These are phyloP conservation scores for Calocera viscosa DNA, from an alignment of 768 basidiomycete genomes.

Conservation along the genomic window DNA sequence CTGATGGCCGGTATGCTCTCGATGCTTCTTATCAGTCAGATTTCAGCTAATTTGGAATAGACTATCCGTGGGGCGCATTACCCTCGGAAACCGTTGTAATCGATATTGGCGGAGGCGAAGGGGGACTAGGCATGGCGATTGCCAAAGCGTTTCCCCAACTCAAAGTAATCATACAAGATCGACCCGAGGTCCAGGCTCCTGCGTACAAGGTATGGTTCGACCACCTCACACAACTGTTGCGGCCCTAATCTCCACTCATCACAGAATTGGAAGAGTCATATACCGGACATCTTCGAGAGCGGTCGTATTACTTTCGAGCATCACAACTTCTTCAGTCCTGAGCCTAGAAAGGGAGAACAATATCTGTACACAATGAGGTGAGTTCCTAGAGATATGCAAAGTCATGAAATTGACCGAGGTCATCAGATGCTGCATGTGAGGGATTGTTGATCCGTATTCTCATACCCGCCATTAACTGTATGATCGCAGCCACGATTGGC, in stretches of 20 bases:
- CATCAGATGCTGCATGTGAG: not conserved
- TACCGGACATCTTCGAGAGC: not conserved
- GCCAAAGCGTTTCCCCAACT: conserved; percentile 28
- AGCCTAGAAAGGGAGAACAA: not conserved
- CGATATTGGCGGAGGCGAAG: conserved; percentile 34
- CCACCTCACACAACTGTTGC: too few relatives aligned
- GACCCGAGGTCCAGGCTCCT: conserved; percentile 12
- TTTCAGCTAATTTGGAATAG: not conserved
- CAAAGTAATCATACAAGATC: conserved; percentile 29
- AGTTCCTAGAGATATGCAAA: not conserved
- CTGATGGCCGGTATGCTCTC: not conserved
- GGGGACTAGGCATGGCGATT: conserved; percentile 29
- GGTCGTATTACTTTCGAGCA: not conserved
- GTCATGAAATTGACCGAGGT: conserved; percentile 29
- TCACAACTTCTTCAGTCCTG: conserved; percentile 1
- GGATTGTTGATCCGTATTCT: not conserved
- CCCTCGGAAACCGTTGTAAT: conserved; percentile 25
- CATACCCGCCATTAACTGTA: not conserved
- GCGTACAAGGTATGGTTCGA: conserved; percentile 23
- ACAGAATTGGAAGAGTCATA: not conserved
- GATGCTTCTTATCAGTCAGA: not conserved
- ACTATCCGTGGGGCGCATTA: conserved; percentile 25
- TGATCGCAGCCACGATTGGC: conserved; percentile 36
- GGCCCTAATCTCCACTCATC: too few relatives aligned
- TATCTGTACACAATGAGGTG: not conserved